A percentile compares a stretch with the other conserved stretches of the same genome.
Conservation (phyloP, 2,329 filamentous ascomycete species). For the Ascocoryne sarcoides region DNA sequence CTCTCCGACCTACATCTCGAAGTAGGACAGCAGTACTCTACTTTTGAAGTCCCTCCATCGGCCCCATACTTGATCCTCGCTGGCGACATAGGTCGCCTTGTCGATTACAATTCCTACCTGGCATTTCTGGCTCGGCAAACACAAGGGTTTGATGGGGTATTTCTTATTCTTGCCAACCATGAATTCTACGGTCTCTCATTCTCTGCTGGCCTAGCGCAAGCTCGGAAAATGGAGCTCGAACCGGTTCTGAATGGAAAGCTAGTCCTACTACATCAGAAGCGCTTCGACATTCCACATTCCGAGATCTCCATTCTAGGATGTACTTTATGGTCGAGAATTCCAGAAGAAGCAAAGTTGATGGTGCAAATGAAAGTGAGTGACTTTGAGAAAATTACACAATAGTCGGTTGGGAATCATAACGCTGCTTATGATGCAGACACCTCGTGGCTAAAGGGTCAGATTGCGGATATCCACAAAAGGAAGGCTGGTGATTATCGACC, state of each 20-base stretch:
- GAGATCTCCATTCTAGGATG: slow-evolving; percentile 34
- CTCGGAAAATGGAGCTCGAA: slow-evolving; percentile 7
- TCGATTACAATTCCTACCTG: slow-evolving; percentile 32
- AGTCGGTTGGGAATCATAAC: slow-evolving; percentile 10
- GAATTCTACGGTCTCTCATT: slow-evolving; percentile 34
- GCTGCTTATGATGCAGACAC: slow-evolving; percentile 21
- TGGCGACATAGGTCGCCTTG: slow-evolving; percentile 38
- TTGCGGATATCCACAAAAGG: slow-evolving; percentile 21
- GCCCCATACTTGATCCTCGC: slow-evolving; percentile 39
- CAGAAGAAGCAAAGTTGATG: slow-evolving; percentile 27
- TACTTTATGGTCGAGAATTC: slow-evolving; percentile 41
- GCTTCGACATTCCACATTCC: slow-evolving; percentile 31
- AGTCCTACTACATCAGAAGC: slow-evolving; percentile 33
- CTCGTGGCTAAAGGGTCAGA: slow-evolving; percentile 31
- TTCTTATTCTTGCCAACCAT: slow-evolving; percentile 40
- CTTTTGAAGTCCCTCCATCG: slow-evolving; percentile 31
- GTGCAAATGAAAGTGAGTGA: slow-evolving; percentile 6
- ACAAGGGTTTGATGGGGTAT: slow-evolving; percentile 32
- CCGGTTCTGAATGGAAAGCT: slow-evolving; percentile 20
- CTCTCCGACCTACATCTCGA: slow-evolving; percentile 39
- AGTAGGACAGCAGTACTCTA: slow-evolving; percentile 32
- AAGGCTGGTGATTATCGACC: slow-evolving; percentile 21
- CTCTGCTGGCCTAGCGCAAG: slow-evolving; percentile 16
- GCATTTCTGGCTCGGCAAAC: slow-evolving; percentile 35
- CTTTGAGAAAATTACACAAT: slow-evolving; percentile 9